These are phyloP conservation scores for Cytospora chrysosperma DNA, from an alignment of 2,329 filamentous ascomycete genomes.

Conservation along the genomic window DNA sequence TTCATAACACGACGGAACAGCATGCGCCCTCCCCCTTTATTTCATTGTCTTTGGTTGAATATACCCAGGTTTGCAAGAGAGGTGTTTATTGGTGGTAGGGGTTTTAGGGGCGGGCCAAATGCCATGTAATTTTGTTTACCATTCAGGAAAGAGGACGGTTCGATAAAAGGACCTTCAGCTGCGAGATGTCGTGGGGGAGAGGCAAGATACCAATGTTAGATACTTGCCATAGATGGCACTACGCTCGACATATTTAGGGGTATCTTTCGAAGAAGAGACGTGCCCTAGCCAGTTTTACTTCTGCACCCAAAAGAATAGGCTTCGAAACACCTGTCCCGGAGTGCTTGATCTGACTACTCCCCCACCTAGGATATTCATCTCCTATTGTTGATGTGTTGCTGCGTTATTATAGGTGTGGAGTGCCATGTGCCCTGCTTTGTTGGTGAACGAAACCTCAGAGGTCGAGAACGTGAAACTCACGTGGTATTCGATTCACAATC, in stretches of 20 bases:
- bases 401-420: too few species aligned
- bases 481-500: too few species aligned
- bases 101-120: conserved; percentile 32
- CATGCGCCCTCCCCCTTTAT: conserved; percentile 35
- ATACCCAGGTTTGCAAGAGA: conserved; percentile 39
- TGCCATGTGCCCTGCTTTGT: too few species aligned
- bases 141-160: conserved; percentile 12
- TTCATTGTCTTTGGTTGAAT: conserved; percentile 39
- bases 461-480: too few species aligned
- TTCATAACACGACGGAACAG: conserved; percentile 21
- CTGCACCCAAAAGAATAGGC: background rate
- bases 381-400: too few species aligned
- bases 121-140: conserved; percentile 28
- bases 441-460: too few species aligned
- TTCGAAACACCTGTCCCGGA: background rate
- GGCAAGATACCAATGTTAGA: conserved; percentile 17
- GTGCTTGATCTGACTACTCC: background rate
- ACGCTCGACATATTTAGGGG: conserved; percentile 12
- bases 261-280: background rate
- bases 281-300: conserved; percentile 2
- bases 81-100: conserved; percentile 35
- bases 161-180: conserved; percentile 9
- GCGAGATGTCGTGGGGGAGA: conserved; percentile 8
- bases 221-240: conserved; percentile 17
- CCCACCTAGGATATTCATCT: too few species aligned